These are phyloP conservation scores for Sugiyamaella mastotermitis DNA, from an alignment of 805 yeast species.

Conservation along the genomic window DNA sequence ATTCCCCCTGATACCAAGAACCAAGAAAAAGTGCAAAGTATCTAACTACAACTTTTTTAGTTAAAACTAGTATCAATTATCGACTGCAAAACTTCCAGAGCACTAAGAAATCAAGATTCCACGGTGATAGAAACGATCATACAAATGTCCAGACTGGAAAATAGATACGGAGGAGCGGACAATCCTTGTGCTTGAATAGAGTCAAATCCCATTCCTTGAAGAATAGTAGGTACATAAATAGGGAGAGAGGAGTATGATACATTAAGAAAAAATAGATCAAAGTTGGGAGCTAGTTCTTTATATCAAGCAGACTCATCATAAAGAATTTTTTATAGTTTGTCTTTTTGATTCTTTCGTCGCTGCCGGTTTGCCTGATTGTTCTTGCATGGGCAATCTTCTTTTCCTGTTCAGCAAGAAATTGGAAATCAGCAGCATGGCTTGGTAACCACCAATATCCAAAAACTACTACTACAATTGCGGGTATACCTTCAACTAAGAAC, in stretches of 20 bases:
- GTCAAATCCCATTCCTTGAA: slow-evolving; percentile 37
- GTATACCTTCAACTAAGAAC: slow-evolving; percentile 41
- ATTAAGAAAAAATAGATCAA: slow-evolving; percentile 23
- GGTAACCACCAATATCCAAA: slow-evolving; percentile 29
- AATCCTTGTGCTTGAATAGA: slow-evolving; percentile 39
- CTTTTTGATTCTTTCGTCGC: neutral
- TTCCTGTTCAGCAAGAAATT: slow-evolving; percentile 39
- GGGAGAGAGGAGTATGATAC: slow-evolving; percentile 36
- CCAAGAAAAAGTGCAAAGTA: slow-evolving; percentile 27
- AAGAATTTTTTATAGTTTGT: no score
- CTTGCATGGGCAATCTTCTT: slow-evolving; percentile 19
- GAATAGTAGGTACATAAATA: slow-evolving; percentile 42
- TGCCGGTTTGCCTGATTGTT: slow-evolving; percentile 9
- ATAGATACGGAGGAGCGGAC: slow-evolving; percentile 42
- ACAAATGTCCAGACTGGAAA: slow-evolving; percentile 36
- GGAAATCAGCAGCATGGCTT: slow-evolving; percentile 40
- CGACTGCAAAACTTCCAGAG: slow-evolving; percentile 15
- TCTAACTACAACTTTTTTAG: slow-evolving; percentile 20
- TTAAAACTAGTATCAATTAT: slow-evolving; percentile 22
- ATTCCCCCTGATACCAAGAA: slow-evolving; percentile 24
- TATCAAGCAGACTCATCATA: slow-evolving; percentile 14
- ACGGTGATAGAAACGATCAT: slow-evolving; percentile 40
- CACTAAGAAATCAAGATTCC: slow-evolving; percentile 23
- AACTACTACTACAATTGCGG: slow-evolving; percentile 37
- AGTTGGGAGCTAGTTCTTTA: slow-evolving; percentile 14